These are phyloP conservation scores for Hansenula sp. DNA, from an alignment of 1,139 yeast genomes.

Conservation along the genomic window DNA sequence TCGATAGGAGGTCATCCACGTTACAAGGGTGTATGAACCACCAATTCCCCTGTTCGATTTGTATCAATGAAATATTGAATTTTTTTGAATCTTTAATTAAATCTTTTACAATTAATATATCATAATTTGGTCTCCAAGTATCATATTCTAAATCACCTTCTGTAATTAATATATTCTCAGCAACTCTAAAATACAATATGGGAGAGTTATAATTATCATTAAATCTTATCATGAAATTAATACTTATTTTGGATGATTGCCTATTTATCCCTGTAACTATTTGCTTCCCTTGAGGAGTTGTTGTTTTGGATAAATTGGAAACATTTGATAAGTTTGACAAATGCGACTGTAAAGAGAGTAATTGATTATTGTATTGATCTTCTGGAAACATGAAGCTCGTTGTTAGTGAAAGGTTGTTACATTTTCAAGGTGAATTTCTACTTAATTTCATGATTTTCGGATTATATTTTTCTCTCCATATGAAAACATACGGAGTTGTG, in stretches of 20 bases:
- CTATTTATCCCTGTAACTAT: background rate
- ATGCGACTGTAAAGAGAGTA: background rate
- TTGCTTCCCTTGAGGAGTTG: background rate
- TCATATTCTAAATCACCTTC: background rate
- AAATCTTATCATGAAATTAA: constrained; percentile 1
- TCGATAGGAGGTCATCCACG: constrained; percentile 13
- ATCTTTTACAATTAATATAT: background rate
- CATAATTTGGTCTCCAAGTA: background rate
- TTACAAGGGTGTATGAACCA: constrained; percentile 29
- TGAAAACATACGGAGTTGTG: too few species aligned
- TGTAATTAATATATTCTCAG: background rate
- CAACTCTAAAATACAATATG: background rate
- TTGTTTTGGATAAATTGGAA: background rate
- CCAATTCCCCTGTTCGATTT: constrained; percentile 6
- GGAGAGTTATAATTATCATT: constrained; percentile 2
- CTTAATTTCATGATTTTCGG: too few species aligned
- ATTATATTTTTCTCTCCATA: too few species aligned
- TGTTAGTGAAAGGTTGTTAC: background rate
- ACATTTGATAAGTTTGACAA: background rate
- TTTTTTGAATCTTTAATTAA: background rate
- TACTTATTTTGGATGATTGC: too few species aligned
- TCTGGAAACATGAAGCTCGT: constrained; percentile 1
- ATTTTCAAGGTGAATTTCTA: too few species aligned
- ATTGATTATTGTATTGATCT: background rate
- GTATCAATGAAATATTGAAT: constrained; percentile 4